phyloP scores from a whole-genome alignment of 768 basidiomycete genomes.

The Terana coerulea region DNA sequence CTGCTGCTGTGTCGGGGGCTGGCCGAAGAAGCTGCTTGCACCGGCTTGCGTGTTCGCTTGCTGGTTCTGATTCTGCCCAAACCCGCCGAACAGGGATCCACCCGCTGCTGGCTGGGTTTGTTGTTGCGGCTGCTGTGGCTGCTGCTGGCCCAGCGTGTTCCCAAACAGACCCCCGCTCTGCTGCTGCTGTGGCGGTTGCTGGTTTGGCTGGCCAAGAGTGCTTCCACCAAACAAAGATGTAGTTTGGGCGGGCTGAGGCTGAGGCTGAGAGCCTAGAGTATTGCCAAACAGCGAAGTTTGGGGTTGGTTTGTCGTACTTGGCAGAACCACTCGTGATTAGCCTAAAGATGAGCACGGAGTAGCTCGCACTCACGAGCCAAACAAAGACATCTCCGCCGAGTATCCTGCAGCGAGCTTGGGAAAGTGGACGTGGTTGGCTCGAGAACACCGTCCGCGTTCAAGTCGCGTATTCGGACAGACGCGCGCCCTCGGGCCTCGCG shows the following conservation, averaged over 20 bases:
- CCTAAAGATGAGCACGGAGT: neutral
- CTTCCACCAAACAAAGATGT: conserved; percentile 22
- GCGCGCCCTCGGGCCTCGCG: too few species aligned
- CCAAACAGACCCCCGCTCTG: conserved; percentile 19
- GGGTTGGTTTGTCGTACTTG: neutral
- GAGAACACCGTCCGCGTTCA: conserved; percentile 1
- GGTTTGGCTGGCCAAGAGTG: conserved; percentile 11
- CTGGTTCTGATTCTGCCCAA: conserved; percentile 28
- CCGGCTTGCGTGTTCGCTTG: conserved; percentile 19
- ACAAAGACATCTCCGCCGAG: conserved; percentile 8
- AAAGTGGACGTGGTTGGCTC: neutral
- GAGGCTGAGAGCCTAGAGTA: conserved; percentile 10
- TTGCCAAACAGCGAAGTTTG: conserved; percentile 25
- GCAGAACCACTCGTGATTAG: neutral
- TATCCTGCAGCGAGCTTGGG: neutral
- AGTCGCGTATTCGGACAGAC: too few species aligned
- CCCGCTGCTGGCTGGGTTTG: conserved; percentile 6
- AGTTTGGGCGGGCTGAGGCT: conserved; percentile 23
- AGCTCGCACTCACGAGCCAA: conserved; percentile 11
- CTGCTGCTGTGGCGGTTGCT: conserved; percentile 21
- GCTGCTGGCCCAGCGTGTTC: conserved; percentile 17
- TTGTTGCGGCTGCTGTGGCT: conserved; percentile 23
- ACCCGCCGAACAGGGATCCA: conserved; percentile 15
- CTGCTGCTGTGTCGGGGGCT: conserved; percentile 32
- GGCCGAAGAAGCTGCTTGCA: conserved; percentile 25